Evolutionary conservation across 441 rosid genomes (phyloP), one percentile per base, ranked within the genome.

Genomic region (Eruca vesicaria): DNA sequence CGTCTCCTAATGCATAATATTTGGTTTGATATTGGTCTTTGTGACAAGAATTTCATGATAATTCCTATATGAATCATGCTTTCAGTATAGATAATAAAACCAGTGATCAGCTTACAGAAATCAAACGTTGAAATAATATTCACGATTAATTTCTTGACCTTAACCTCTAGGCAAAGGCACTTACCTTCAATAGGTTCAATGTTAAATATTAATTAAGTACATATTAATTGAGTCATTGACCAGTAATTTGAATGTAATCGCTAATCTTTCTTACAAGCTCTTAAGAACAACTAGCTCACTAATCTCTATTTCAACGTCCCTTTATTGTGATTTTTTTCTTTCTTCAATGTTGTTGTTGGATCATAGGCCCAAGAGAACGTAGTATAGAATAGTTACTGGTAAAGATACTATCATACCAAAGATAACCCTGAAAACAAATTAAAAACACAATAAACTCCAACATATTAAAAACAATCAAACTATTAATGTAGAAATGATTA

Each of bases 391-490:
- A 3, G 93, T 88, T 45, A 90, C 89, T 4, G 93, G 96, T 69
- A 90, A 81, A 6, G 96, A 87, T 66, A 90, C 91, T 70, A 90
- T 60, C 96, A 90, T 90, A 21, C 96, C 96, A 69, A 90, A 90
- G 52, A 88, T 90, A 10, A 90, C 96, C 88, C 96, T 90, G 93
- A 75, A 74, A 77, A 69, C 57, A 71, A 23, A 78, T 69, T 45
- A 71, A 19, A 33, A 35, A 62, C 71, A 9, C 20, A 36, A 53
- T 1, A 35, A 9, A 26, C 10, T 26, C 12, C 23, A 59, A 36
- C 55, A 63, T 10, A 59, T 2, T 35, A 3, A 23, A 21, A n/a
- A 29, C 48, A 41, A 16, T 64, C 33, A 53, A 38, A 1, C 50
- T 18, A 29, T 20, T 38, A 9, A 5, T 0, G 20, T 38, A n/a